Evolutionary conservation across 1,284 basidiomycete species (phyloP).

Genomic region (Tetrapyrgos nigripes): DNA sequence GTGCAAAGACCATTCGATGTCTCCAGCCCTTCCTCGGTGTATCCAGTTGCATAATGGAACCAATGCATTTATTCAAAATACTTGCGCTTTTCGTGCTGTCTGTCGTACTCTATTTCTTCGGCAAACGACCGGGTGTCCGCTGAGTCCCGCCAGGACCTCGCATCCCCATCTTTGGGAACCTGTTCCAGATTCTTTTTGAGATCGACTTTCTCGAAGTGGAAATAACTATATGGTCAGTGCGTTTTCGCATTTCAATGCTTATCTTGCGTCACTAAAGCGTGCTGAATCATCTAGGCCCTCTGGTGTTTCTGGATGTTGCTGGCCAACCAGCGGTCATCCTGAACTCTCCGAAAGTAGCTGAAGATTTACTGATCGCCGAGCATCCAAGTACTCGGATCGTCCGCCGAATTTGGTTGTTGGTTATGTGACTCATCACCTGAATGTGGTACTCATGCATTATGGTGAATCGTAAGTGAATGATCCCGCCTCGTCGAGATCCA

Average conservation of each 20-base stretch:
- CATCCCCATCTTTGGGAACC: conserved; percentile 14
- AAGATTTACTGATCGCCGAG: conserved; percentile 14
- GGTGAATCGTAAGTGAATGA: not conserved
- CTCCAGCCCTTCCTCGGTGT: too few relatives aligned
- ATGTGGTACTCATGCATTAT: conserved; percentile 1
- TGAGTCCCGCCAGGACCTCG: conserved; percentile 17
- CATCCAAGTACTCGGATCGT: conserved; percentile 14
- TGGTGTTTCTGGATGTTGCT: conserved; percentile 13
- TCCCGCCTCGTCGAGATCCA: not conserved
- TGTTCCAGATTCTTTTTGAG: conserved; percentile 7
- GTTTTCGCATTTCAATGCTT: not conserved
- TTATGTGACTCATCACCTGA: not conserved
- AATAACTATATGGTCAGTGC: conserved; percentile 6
- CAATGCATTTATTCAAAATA: too few relatives aligned
- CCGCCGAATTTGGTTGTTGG: not conserved
- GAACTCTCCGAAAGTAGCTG: conserved; percentile 9
- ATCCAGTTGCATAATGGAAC: too few relatives aligned
- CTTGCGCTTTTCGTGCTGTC: too few relatives aligned
- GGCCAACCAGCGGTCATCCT: conserved; percentile 13
- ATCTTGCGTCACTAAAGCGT: not conserved
- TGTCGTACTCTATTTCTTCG: not conserved
- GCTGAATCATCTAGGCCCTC: conserved; percentile 5
- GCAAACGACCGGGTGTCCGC: not conserved
- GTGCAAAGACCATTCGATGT: too few relatives aligned
- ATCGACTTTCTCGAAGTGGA: conserved; percentile 4